A percentile compares a stretch with the other conserved stretches of the same genome.
Conservation (phyloP, 2,329 filamentous ascomycete genomes). For the Aspergillus brasiliensis region DNA sequence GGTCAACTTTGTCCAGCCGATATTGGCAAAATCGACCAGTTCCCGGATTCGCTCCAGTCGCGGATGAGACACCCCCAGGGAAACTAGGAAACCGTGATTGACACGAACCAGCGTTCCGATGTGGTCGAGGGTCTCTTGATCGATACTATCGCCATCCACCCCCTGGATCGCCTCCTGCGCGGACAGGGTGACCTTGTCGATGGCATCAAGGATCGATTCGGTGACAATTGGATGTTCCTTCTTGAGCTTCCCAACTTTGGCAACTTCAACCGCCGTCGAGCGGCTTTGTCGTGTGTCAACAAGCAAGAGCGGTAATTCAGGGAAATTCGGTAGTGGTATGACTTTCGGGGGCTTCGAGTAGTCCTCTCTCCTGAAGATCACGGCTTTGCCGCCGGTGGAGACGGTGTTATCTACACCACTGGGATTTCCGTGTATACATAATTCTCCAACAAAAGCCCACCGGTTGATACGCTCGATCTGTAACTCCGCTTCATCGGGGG, state of each 20-base stretch:
- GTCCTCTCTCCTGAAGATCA: slow-evolving; percentile 81
- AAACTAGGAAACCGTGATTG: slow-evolving; percentile 90
- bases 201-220: slow-evolving; percentile 78
- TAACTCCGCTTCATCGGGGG: slow-evolving; percentile 78
- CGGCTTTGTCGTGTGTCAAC: slow-evolving; percentile 88
- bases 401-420: slow-evolving; percentile 98
- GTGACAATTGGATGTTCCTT: slow-evolving; percentile 74
- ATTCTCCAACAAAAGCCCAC: slow-evolving; percentile 96
- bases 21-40: slow-evolving; percentile 81
- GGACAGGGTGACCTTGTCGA: slow-evolving; percentile 65
- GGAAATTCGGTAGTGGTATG: slow-evolving; percentile 78
- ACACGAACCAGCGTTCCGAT: slow-evolving; percentile 88
- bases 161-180: slow-evolving; percentile 58
- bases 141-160: slow-evolving; percentile 68
- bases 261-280: slow-evolving; percentile 82
- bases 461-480: slow-evolving; percentile 95
- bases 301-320: slow-evolving; percentile 84
- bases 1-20: slow-evolving; percentile 97
- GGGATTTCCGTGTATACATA: slow-evolving; percentile 96
- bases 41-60: slow-evolving; percentile 89
- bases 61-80: slow-evolving; percentile 91
- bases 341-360: slow-evolving; percentile 77
- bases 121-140: slow-evolving; percentile 65
- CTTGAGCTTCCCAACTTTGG: slow-evolving; percentile 76
- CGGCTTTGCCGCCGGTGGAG: slow-evolving; percentile 87